phyloP scores from a whole-genome alignment of 345 rosid genomes.

The Lepidium aucheri region DNA sequence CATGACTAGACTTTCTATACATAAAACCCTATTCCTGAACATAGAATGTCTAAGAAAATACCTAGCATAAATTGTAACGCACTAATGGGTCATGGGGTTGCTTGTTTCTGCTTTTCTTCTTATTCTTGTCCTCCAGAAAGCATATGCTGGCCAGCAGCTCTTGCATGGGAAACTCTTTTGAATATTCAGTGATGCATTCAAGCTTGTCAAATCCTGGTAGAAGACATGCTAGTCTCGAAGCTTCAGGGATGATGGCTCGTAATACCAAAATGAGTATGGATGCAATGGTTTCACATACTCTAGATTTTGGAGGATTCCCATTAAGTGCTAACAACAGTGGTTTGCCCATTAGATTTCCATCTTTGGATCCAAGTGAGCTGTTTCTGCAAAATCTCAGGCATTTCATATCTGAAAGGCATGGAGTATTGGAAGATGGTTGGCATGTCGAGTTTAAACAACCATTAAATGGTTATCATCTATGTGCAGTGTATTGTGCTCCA shows the following conservation, averaged over 20 bases:
- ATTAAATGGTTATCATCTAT: slow-evolving; percentile 36
- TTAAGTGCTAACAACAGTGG: slow-evolving; percentile 37
- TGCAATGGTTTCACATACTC: slow-evolving; percentile 31
- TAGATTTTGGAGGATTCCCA: slow-evolving; percentile 49
- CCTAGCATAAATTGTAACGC: slow-evolving; percentile 12
- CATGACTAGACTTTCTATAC: neutral
- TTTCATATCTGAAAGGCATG: slow-evolving; percentile 72
- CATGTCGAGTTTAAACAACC: slow-evolving; percentile 61
- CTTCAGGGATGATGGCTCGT: slow-evolving; percentile 35
- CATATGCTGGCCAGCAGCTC: slow-evolving; percentile 44
- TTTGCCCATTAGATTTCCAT: slow-evolving; percentile 41
- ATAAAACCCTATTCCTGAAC: neutral
- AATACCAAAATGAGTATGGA: slow-evolving; percentile 38
- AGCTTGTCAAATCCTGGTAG: slow-evolving; percentile 34
- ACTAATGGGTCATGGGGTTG: slow-evolving; percentile 26
- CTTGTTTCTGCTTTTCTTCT: slow-evolving; percentile 28
- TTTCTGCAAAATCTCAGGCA: slow-evolving; percentile 71
- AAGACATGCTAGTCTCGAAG: slow-evolving; percentile 41
- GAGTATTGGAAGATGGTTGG: slow-evolving; percentile 83
- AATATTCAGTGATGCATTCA: slow-evolving; percentile 40
- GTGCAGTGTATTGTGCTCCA: slow-evolving; percentile 68
- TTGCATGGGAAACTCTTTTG: slow-evolving; percentile 46
- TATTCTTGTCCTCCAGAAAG: slow-evolving; percentile 35
- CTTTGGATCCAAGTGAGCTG: slow-evolving; percentile 54
- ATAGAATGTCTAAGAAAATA: slow-evolving; percentile 1